A percentile compares a stretch with the other conserved stretches of the same genome.
Conservation (phyloP, 2,329 filamentous ascomycete genomes). For the Penicillium sp. region DNA sequence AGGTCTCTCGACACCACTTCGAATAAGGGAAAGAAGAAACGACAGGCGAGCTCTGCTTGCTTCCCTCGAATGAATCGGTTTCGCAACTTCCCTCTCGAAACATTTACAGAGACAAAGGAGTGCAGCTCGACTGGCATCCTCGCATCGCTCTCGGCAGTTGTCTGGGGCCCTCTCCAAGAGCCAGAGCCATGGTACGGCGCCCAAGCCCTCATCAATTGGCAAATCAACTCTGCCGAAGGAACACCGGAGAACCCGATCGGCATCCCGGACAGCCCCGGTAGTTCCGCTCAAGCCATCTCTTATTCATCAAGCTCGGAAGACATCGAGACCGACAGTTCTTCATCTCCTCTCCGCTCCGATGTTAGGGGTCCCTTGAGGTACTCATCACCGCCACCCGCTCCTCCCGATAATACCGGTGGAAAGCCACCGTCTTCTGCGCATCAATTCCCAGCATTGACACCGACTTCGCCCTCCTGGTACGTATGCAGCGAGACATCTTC, state of each 20-base stretch:
- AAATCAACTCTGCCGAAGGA: background rate
- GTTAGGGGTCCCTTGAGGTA: too few relatives aligned
- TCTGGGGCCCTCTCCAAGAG: conserved; percentile 18
- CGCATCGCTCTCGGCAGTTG: conserved; percentile 17
- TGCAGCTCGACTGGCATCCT: conserved; percentile 19
- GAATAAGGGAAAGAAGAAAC: background rate
- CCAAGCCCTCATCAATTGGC: conserved; percentile 8
- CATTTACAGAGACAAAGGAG: conserved; percentile 21
- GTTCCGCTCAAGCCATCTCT: background rate
- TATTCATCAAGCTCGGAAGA: background rate
- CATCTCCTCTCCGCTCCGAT: background rate
- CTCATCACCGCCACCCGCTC: too few relatives aligned
- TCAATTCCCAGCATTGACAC: too few relatives aligned
- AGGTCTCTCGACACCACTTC: background rate
- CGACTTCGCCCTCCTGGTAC: too few relatives aligned
- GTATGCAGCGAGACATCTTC: too few relatives aligned
- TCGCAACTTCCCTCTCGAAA: conserved; percentile 20
- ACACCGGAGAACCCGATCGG: background rate
- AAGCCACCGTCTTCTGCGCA: too few relatives aligned
- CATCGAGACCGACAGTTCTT: background rate
- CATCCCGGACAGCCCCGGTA: background rate
- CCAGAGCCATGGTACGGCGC: conserved; percentile 1
- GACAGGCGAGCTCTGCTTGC: background rate
- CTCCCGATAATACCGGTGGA: too few relatives aligned
- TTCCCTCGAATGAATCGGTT: conserved; percentile 1